Percentiles rank a stretch among this genome's conserved stretches.
Conservation (phyloP, 345 rosid species). For the Salix exigua region DNA sequence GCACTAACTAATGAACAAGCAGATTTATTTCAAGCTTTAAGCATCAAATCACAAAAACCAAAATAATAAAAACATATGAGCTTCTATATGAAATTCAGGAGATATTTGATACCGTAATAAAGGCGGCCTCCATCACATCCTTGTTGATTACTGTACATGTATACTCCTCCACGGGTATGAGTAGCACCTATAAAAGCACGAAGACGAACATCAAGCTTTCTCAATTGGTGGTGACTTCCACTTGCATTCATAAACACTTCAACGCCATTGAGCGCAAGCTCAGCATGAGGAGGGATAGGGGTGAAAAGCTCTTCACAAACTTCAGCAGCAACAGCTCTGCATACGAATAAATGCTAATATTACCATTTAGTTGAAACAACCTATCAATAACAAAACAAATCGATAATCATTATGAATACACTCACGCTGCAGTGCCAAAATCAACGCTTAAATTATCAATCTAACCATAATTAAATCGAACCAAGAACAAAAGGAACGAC, state of each 20-base stretch:
- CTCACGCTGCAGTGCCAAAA: too few relatives aligned
- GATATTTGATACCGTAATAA: slow-evolving; percentile 55
- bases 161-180: slow-evolving; percentile 82
- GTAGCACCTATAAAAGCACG: slow-evolving; percentile 77
- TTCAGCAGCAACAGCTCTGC: slow-evolving; percentile 93
- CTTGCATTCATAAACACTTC: slow-evolving; percentile 98
- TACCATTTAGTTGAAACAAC: not conserved
- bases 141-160: slow-evolving; percentile 95
- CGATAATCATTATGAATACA: too few relatives aligned
- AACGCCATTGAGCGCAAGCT: slow-evolving; percentile 90
- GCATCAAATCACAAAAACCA: not conserved
- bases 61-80: not conserved
- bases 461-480: not conserved
- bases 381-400: not conserved
- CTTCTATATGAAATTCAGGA: not conserved
- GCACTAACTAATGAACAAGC: not conserved
- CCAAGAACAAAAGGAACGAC: not conserved
- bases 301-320: slow-evolving; percentile 89
- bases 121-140: slow-evolving; percentile 97
- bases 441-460: too few relatives aligned
- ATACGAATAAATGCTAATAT: not conserved
- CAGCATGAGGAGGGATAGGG: slow-evolving; percentile 83
- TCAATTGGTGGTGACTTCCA: slow-evolving; percentile 88
- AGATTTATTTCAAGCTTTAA: not conserved
- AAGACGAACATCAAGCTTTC: slow-evolving; percentile 78